Evolutionary conservation across 2,329 filamentous ascomycete genomes (phyloP), one percentile per base, ranked within the genome.

Genomic region (Fusarium sp.): DNA sequence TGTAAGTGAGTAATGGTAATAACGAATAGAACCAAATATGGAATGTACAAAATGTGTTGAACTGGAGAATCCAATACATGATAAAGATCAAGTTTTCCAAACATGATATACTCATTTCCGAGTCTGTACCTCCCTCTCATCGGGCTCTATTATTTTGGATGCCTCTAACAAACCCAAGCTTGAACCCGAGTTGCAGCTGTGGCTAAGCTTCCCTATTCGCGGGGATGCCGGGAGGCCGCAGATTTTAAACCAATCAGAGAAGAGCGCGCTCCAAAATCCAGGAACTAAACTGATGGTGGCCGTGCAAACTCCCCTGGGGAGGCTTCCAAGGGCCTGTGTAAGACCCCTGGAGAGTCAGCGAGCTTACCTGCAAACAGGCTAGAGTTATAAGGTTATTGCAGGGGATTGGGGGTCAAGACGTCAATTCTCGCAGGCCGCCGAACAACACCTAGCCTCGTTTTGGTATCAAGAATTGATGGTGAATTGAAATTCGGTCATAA

Each of bases 151-250:
- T 24, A 38, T 45, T 49, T n/a, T 49, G 49, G 67, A 68, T 69
- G 67, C 70, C 69, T 71, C 70, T 62, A 34, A 23, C 39, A 26
- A 20, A 32, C 21, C 45, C 51, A 50, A 62, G 61, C 66, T 71
- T 55, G 38, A 48, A 54, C 59, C 59, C 30, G 46, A 67, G 45
- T 49, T 58, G 42, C 40, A 52, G 44, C 45, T 65, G 71, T 73
- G 71, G 71, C 71, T 73, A 69, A 71, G 68, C 65, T 54, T 47
- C 55, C 59, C 45, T 61, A 54, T 60, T 64, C 62, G 67, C 69
- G 71, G 71, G 51, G 68, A 54, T 42, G 57, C 70, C 70, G 71
- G 71, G 71, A 73, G 71, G 71, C 71, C 69, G 61, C 72, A 48
- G 28, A 40, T 46, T 39, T 38, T 36, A n/a, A 32, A 6, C 69